Conservation (phyloP, 345 rosid genomes). For the Citrus mangshanensis region DNA sequence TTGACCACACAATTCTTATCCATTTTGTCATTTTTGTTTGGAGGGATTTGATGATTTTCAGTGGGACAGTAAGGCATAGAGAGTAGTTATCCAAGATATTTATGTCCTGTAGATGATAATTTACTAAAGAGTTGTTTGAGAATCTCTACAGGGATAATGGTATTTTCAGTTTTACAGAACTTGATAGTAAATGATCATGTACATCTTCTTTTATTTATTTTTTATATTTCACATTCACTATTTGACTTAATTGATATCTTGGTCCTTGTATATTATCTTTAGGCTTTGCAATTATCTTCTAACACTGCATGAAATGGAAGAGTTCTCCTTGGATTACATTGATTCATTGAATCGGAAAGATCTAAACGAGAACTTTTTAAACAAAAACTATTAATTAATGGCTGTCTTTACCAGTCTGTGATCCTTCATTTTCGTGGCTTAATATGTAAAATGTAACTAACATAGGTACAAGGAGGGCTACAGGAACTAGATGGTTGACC, state of each 20-base stretch:
- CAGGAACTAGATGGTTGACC: slow-evolving; percentile 16
- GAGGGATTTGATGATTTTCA: neutral
- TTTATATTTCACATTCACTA: neutral
- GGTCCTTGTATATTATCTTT: neutral
- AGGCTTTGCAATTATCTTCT: neutral
- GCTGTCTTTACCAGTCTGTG: neutral
- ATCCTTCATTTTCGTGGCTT: slow-evolving; percentile 3
- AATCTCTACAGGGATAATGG: neutral
- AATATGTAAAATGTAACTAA: slow-evolving; percentile 9
- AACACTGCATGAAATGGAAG: neutral
- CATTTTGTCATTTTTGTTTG: neutral
- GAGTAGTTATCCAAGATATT: neutral
- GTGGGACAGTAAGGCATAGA: neutral
- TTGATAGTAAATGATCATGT: neutral
- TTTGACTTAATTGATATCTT: neutral
- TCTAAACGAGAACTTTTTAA: neutral
- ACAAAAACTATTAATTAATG: neutral
- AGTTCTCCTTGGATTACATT: neutral
- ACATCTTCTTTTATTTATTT: neutral
- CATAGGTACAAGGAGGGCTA: slow-evolving; percentile 13
- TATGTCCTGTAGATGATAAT: neutral
- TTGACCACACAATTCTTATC: neutral
- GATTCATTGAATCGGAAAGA: too few species aligned
- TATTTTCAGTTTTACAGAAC: neutral
- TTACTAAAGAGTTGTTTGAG: neutral